Base-by-base conservation (phyloP, 768 basidiomycete genomes). In the Leucocoprinus birnbaumii region DNA sequence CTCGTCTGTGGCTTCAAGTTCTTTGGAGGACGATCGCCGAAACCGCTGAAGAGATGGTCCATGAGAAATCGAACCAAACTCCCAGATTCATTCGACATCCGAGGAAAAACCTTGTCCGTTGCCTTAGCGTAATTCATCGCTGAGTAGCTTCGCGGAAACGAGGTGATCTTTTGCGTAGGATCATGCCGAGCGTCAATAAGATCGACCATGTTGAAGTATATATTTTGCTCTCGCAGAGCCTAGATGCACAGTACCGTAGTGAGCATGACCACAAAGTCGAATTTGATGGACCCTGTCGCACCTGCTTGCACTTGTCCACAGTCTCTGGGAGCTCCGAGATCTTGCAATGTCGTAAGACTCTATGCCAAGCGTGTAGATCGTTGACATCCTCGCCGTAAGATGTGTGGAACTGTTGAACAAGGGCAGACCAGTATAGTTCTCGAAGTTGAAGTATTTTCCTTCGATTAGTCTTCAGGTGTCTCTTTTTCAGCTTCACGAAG, bases 121-220 rank as follows among this genome's bases (percentile, higher is more conserved):
- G 1, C 4, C 2, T 10, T 52, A 0, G 72, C 72, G 52, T 77
- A 78, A 11, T 38, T 41, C 34, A 68, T 71, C 22, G 77, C 59
- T 3, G 56, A 65, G 0, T 40, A 2, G 13, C 71, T 71, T 1
- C 65, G 64, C 0, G 2, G 10, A 53, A 73, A 75, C 8, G 45
- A 44, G 0, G 59, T 53, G 0, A 11, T 53, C 13, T 67, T 52
- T 0, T 48, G 51, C 9, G 42, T 31, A 3, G 48, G 50, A 4
- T 59, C 56, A 2, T 51, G 53, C 2, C 38, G 47, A 5, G 54
- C 57, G 49, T 74, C 67, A 8, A 71, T 62, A 8, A 77, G 56
- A 55, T 77, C 75, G 3, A 75, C 67, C 16, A 76, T 61, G 56
- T 77, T 77, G 38, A 76, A 31, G 31, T 31, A 31, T 31, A 31